Evolutionary conservation across 106 monocot genomes (phyloP).

Genomic region (Platanthera guangdongensis): DNA sequence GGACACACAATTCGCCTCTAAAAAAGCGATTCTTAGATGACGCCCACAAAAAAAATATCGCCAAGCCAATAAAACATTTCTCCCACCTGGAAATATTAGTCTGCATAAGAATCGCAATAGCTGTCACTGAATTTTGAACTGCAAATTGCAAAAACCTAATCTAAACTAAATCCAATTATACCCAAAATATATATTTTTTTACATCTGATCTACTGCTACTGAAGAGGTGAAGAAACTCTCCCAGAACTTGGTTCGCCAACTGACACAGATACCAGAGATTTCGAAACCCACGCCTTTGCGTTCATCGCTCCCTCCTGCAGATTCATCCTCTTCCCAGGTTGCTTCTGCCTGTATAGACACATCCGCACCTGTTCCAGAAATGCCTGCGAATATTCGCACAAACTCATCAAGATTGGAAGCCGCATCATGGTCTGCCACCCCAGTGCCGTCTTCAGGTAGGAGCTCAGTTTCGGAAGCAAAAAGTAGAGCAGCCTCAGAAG

Average conservation of each 20-base stretch:
- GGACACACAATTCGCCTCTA: too few species aligned
- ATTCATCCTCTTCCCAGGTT: conserved; percentile 48
- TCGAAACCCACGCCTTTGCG: conserved; percentile 63
- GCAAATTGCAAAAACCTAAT: too few species aligned
- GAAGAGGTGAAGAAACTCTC: conserved; percentile 12
- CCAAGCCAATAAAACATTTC: too few species aligned
- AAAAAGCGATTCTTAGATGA: too few species aligned
- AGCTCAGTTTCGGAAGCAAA: conserved; percentile 43
- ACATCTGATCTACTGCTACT: not conserved
- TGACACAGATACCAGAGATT: conserved; percentile 64
- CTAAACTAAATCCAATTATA: too few species aligned
- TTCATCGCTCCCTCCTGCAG: conserved; percentile 64
- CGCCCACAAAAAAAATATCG: too few species aligned
- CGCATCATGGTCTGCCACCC: not conserved
- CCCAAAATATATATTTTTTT: too few species aligned
- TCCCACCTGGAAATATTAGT: too few species aligned
- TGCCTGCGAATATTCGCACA: conserved; percentile 26
- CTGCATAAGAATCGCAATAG: too few species aligned
- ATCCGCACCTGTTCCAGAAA: conserved; percentile 33
- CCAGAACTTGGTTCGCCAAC: conserved; percentile 56
- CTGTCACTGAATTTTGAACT: too few species aligned
- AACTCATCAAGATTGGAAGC: conserved; percentile 18
- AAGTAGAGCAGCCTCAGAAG: conserved; percentile 41
- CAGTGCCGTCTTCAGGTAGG: not conserved
- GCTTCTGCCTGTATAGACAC: conserved; percentile 20